A percentile compares a stretch with the other conserved stretches of the same genome.
phyloP scores from a whole-genome alignment of 148 eudicot species.

The Nepenthes gracilis region DNA sequence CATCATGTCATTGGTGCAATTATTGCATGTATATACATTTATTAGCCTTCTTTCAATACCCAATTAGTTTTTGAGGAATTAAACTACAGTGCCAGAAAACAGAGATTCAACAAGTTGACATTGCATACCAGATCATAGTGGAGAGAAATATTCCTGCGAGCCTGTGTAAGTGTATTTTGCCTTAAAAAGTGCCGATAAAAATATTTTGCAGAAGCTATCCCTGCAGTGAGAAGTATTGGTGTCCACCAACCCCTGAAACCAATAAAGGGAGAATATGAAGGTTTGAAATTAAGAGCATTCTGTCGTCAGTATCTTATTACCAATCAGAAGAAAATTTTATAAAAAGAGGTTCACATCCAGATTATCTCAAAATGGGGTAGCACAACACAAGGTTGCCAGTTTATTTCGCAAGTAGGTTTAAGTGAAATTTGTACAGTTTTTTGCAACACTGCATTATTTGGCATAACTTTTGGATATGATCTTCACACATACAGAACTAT shows the following conservation, averaged over 20 bases:
- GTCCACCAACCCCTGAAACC: conserved; percentile 93
- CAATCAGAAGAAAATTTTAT: no score
- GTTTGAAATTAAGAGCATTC: neutral
- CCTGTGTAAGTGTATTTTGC: conserved; percentile 71
- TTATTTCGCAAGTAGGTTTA: neutral
- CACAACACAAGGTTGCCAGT: neutral
- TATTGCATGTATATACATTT: no score
- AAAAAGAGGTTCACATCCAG: no score
- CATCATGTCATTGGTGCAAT: no score
- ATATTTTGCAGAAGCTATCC: conserved; percentile 80
- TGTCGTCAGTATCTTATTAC: no score
- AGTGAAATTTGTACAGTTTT: no score
- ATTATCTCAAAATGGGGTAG: no score
- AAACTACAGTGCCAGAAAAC: neutral
- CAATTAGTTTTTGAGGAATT: neutral
- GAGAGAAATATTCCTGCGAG: conserved; percentile 85
- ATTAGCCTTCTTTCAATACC: no score
- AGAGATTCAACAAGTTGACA: neutral
- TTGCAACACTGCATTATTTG: no score
- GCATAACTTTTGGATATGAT: no score
- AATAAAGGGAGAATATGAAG: neutral
- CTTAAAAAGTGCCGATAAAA: conserved; percentile 66
- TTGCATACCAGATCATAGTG: conserved; percentile 86
- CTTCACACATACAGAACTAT: no score
- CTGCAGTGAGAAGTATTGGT: conserved; percentile 79